Percentiles rank a stretch among this genome's conserved stretches.
Evolutionary conservation across 306 rosid genomes (phyloP).

Genomic region (Prunus dulcis): DNA sequence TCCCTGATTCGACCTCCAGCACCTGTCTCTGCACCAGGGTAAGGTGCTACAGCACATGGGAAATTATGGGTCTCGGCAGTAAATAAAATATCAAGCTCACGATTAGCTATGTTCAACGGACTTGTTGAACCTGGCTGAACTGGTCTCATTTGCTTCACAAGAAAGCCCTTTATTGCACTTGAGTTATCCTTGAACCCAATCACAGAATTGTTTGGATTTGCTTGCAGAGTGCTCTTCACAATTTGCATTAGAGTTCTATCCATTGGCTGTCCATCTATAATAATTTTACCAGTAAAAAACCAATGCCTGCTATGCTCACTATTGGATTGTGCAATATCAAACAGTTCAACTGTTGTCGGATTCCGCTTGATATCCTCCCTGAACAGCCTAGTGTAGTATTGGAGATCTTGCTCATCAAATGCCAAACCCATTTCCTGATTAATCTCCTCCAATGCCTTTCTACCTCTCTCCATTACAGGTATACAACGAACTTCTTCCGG

Average conservation of each 20-base stretch:
- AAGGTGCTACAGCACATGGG: conserved; percentile 97
- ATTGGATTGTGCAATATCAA: conserved; percentile 92
- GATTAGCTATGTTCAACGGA: conserved; percentile 35
- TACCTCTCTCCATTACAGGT: conserved; percentile 81
- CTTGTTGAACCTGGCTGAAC: conserved; percentile 63
- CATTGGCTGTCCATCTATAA: conserved; percentile 72
- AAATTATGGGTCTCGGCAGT: conserved; percentile 96
- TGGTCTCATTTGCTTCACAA: conserved; percentile 64
- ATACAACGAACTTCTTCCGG: conserved; percentile 63
- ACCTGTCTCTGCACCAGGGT: conserved; percentile 96
- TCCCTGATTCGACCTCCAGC: conserved; percentile 95
- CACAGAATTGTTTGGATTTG: conserved; percentile 78
- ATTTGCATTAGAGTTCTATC: conserved; percentile 78
- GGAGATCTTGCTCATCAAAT: conserved; percentile 88
- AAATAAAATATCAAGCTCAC: conserved; percentile 66
- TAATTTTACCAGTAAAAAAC: conserved; percentile 82
- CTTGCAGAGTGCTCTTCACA: conserved; percentile 83
- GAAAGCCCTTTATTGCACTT: conserved; percentile 83
- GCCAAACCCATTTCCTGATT: conserved; percentile 83
- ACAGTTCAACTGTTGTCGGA: conserved; percentile 81
- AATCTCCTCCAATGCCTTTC: conserved; percentile 78
- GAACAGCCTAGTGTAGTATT: conserved; percentile 74
- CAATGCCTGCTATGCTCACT: conserved; percentile 93
- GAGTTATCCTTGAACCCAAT: conserved; percentile 95
- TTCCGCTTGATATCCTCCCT: conserved; percentile 72